Conservation (phyloP, 805 yeast genomes). For the Candida loeiensis region DNA sequence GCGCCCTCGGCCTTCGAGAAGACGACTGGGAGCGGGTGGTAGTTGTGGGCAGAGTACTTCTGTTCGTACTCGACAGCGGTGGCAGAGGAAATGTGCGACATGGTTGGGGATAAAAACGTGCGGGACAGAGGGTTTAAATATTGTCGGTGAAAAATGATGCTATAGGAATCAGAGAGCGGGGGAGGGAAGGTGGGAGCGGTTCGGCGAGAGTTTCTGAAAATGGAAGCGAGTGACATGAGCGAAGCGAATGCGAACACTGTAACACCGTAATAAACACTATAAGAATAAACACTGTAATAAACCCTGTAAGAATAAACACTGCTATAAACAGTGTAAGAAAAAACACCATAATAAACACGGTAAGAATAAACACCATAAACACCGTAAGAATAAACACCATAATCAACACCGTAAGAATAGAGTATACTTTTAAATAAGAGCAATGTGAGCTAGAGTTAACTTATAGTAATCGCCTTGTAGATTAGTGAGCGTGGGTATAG, state of each 20-base stretch:
- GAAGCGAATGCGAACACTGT: background rate
- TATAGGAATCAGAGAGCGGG: slow-evolving; percentile 12
- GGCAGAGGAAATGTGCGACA: slow-evolving; percentile 52
- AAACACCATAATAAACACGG: too few relatives aligned
- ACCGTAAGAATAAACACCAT: too few relatives aligned
- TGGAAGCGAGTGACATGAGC: background rate
- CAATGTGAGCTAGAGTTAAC: too few relatives aligned
- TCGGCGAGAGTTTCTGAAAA: slow-evolving; percentile 9
- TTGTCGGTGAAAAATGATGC: slow-evolving; percentile 8
- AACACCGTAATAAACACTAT: background rate
- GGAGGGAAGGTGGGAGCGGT: slow-evolving; percentile 9
- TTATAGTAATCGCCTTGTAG: too few relatives aligned
- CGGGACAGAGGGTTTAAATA: slow-evolving; percentile 3
- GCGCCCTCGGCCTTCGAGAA: slow-evolving; percentile 86
- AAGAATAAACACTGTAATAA: too few relatives aligned
- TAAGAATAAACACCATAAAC: too few relatives aligned
- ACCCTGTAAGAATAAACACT: too few relatives aligned
- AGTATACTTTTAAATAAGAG: too few relatives aligned
- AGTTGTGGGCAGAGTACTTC: slow-evolving; percentile 90
- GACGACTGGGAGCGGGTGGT: slow-evolving; percentile 95
- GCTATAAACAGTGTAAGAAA: too few relatives aligned
- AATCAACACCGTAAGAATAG: too few relatives aligned
- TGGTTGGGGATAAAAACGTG: slow-evolving; percentile 9
- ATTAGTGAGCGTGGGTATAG: too few relatives aligned
- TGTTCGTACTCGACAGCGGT: slow-evolving; percentile 68